Evolutionary conservation across 306 rosid genomes (phyloP).

Genomic region (Abrus precatorius): DNA sequence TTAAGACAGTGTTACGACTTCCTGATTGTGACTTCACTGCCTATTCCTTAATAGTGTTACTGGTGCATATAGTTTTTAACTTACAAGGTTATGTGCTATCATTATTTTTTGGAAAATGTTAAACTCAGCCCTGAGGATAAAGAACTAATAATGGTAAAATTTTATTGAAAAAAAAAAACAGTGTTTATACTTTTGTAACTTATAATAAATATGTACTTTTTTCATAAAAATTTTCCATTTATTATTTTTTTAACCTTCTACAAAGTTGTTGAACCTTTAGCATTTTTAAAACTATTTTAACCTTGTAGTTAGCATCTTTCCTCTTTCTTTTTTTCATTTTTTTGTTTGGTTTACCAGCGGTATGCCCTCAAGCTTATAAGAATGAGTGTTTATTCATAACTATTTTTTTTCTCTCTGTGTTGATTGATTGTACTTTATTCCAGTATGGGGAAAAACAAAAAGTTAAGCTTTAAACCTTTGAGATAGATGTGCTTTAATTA

Average conservation of each 20-base stretch:
- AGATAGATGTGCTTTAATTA: conserved; percentile 18
- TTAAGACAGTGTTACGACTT: background rate
- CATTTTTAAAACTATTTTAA: background rate
- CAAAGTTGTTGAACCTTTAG: background rate
- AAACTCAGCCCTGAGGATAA: too few relatives aligned
- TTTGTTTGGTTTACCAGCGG: background rate
- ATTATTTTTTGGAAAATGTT: background rate
- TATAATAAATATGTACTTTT: too few relatives aligned
- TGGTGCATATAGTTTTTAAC: background rate
- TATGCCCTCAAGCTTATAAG: background rate
- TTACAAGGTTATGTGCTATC: background rate
- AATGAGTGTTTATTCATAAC: conserved; percentile 18
- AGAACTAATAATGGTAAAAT: too few relatives aligned
- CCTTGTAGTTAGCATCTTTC: conserved; percentile 5
- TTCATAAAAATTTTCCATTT: too few relatives aligned
- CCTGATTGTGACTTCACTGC: background rate
- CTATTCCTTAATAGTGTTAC: too few relatives aligned
- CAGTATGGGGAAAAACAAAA: conserved; percentile 6
- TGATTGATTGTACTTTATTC: conserved; percentile 28
- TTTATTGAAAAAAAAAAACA: too few relatives aligned
- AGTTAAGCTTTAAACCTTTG: conserved; percentile 7
- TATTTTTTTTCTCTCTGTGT: conserved; percentile 10
- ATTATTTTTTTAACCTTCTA: background rate
- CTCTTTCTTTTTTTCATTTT: background rate
- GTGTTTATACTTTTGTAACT: too few relatives aligned